Base-by-base conservation (phyloP, 106 monocot genomes). In the Dendrobium chrysotoxum region DNA sequence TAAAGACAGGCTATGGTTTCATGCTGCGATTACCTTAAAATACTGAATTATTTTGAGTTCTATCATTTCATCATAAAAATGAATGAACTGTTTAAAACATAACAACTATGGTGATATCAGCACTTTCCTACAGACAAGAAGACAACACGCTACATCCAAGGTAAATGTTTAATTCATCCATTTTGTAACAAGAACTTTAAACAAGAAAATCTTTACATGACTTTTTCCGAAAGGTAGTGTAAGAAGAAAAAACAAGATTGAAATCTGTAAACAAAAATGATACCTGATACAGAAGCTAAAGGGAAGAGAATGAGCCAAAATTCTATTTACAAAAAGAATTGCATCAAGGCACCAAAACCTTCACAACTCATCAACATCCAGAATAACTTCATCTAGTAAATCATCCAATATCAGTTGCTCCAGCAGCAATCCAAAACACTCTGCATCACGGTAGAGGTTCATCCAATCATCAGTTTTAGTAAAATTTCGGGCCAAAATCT, bases 391-490 rank as follows among this genome's bases (percentile, higher is more conserved):
- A 78, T 90, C 83, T 26, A 92, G 7, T 44, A 96, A 82, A 83
- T 88, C 85, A 82, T 92, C 90, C 77, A 96, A 82, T 47, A 93
- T 85, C 70, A 88, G 15, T 47, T 57, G 81, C 77, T 83, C 93
- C 81, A 96, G 53, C 12, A 89, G 86, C 42, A 85, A 13, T 18
- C 73, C 92, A 11, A 85, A 46, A 61, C 47, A 45, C 80, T 90
- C 92, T 7, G 82, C 78, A 41, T 93, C 90, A 53, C 25, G 75
- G 28, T 77, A 61, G 45, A 91, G 83, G 28, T 96, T 84, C 87
- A 89, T 82, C 96, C 96, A 96, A 31, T 86, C 83, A 79, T 90
- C 90, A 57, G 80, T 67, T 72, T 76, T 91, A 21, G 79, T 53
- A 28, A 88, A 83, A 78, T 88, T 84, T 58, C 78, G 72, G 10